A percentile compares a stretch with the other conserved stretches of the same genome.
phyloP scores from a whole-genome alignment of 2,329 filamentous ascomycete species.

The Penicillium carneum region DNA sequence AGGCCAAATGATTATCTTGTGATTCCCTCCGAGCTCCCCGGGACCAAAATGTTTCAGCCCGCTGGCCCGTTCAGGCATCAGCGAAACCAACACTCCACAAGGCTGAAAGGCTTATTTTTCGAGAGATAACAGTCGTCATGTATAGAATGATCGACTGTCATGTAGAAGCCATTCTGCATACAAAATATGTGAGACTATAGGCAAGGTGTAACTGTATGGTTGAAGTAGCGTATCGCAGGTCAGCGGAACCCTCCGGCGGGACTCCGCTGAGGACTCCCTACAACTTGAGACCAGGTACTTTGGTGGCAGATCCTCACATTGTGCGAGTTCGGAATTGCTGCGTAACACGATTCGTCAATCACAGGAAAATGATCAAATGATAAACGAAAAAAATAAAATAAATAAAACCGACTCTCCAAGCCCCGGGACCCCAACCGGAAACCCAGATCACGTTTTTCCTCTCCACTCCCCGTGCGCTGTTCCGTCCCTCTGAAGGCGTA shows the following conservation, averaged over 20 bases:
- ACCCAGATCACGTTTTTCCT: constrained; percentile 23
- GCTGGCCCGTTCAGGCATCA: constrained; percentile 25
- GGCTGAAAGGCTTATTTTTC: constrained; percentile 29
- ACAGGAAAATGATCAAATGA: neutral
- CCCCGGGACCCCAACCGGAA: neutral
- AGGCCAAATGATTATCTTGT: constrained; percentile 1
- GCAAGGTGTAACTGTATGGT: neutral
- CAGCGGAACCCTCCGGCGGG: constrained; percentile 34
- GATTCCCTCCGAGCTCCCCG: constrained; percentile 10
- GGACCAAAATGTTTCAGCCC: constrained; percentile 16
- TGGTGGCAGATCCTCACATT: neutral
- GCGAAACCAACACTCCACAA: constrained; percentile 22
- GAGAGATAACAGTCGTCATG: neutral
- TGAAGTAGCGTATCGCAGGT: constrained; percentile 4
- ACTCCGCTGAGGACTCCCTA: constrained; percentile 26
- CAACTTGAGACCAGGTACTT: neutral
- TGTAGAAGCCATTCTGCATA: neutral
- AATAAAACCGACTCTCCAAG: neutral
- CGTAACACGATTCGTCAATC: neutral
- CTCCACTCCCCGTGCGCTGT: constrained; percentile 23
- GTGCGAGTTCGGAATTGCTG: neutral
- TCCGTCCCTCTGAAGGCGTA: constrained; percentile 13
- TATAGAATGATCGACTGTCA: neutral
- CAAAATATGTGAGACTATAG: neutral
- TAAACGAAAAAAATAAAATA: neutral